phyloP scores from a whole-genome alignment of 495 filamentous ascomycete genomes.

The Podospora pseudopauciseta region DNA sequence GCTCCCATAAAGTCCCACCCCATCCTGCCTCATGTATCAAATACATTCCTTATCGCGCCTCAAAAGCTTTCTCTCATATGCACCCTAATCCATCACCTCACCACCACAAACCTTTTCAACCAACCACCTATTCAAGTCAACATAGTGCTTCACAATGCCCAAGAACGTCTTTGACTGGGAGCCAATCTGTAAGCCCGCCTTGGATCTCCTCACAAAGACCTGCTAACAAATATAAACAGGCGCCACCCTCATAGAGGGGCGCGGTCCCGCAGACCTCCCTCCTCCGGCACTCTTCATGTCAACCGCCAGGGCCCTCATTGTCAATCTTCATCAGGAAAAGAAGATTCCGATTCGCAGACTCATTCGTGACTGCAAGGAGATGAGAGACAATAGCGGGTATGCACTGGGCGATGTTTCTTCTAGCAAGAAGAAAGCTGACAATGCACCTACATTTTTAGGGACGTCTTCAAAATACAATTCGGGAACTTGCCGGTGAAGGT shows the following conservation, averaged over 20 bases:
- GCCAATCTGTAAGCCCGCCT: not conserved
- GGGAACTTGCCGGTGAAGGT: not conserved
- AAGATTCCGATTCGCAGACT: not conserved
- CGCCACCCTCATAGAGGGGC: not conserved
- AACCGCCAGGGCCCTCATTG: not conserved
- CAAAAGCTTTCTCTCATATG: too few species aligned
- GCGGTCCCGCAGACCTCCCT: not conserved
- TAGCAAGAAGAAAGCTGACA: not conserved
- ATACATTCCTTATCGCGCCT: too few species aligned
- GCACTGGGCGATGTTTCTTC: too few species aligned
- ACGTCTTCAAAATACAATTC: not conserved
- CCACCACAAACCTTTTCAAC: too few species aligned
- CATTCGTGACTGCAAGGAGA: not conserved
- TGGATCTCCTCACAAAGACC: not conserved
- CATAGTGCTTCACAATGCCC: not conserved
- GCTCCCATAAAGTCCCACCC: too few species aligned
- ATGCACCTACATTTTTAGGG: not conserved
- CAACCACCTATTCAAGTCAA: too few species aligned
- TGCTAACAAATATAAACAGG: not conserved
- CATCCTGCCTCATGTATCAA: too few species aligned
- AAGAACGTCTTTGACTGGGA: not conserved
- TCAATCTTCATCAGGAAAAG: not conserved
- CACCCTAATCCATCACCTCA: too few species aligned
- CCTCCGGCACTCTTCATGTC: not conserved
- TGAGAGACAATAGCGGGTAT: not conserved